Base-by-base conservation (phyloP, 805 yeast species). In the Lipomyces starkeyi region DNA sequence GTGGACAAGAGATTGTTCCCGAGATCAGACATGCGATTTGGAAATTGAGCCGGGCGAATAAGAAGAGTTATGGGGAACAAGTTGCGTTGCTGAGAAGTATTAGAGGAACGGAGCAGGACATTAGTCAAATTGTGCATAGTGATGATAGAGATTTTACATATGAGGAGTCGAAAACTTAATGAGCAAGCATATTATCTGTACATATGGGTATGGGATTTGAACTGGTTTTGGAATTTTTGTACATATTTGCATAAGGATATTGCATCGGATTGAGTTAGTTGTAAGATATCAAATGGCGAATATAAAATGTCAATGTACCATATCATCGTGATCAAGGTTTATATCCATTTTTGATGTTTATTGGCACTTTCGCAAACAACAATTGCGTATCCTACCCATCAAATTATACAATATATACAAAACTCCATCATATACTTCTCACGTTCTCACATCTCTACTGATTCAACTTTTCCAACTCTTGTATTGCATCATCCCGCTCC, bases 401-500 rank as follows among this genome's bases (percentile, higher is more conserved):
- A 17, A 43, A 43, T 43, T 17, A 43, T 43, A 43, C 49, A 43
- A 43, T 43, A n/a, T 43, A 43, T 43, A 43, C 49, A 43, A 43
- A n/a, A 1, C 49, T n/a, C 22, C 20, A 43, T 8, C 20, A 43
- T 13, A 43, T n/a, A 43, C 20, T 43, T n/a, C 17, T 37, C 8
- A 8, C 22, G 11, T 43, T n/a, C 49, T 37, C 43, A 37, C 43
- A 22, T 8, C 29, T 53, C 22, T 43, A 78, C 63, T 85, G 82
- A 61, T 29, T 25, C 58, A 32, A 29, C 13, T n/a, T 52, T 13
- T 86, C 85, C 64, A 93, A 80, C 1, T 93, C 92, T n/a, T 75
- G 76, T 68, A 84, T 83, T 1, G 93, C 89, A 58, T 87, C 91
- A 69, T 91, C 96, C 54, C 93, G 80, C 73, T 93, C 97, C 64